Evolutionary conservation across 257 asterid species (phyloP).

Genomic region (Solanum tarijense): DNA sequence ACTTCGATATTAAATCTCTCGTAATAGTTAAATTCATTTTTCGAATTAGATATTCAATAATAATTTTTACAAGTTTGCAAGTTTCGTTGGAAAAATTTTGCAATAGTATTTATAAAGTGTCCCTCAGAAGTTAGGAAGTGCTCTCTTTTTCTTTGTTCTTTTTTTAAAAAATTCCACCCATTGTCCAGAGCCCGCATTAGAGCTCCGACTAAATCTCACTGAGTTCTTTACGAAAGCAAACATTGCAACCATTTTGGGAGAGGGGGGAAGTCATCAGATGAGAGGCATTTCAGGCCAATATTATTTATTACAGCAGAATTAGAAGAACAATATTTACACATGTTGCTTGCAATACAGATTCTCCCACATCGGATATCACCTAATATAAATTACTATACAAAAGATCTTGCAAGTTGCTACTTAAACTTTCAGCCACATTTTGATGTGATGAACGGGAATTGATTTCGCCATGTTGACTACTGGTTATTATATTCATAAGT

Average conservation of each 20-base stretch:
- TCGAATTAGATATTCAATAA: too few species aligned
- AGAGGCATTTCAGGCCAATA: neutral
- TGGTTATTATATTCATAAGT: neutral
- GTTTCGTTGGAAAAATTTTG: neutral
- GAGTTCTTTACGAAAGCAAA: neutral
- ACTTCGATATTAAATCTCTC: too few species aligned
- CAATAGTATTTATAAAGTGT: too few species aligned
- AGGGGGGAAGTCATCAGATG: neutral
- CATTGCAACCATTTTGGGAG: neutral
- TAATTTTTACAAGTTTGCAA: neutral
- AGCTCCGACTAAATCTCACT: too few species aligned
- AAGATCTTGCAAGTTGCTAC: neutral
- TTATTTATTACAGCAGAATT: neutral
- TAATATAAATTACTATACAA: neutral
- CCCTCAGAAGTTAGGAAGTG: neutral
- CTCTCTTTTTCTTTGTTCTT: too few species aligned
- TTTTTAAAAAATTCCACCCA: too few species aligned
- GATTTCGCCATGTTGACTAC: neutral
- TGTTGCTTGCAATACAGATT: neutral
- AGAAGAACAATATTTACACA: neutral
- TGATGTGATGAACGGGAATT: neutral
- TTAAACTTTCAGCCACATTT: neutral
- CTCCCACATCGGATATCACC: neutral
- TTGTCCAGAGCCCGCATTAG: too few species aligned
- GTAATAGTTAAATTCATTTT: too few species aligned